Evolutionary conservation across 805 yeast species (phyloP), one percentile per base, ranked within the genome.

Genomic region (Saccharomycopsis fodiens): DNA sequence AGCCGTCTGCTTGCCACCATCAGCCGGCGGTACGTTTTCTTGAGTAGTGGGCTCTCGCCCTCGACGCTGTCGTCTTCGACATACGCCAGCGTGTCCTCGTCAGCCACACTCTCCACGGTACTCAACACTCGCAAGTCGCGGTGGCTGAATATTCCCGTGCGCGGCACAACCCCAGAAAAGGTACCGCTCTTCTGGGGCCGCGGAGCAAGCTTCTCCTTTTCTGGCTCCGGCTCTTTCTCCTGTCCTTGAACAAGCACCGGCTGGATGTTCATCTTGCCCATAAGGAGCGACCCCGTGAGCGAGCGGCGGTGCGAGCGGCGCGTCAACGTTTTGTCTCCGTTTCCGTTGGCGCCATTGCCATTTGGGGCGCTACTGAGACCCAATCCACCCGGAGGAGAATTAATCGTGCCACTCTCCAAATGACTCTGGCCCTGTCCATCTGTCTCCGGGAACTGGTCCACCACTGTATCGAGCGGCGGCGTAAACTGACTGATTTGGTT

Each of bases 231-330:
- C 21, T 42, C 38, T 3, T 17, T 3, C 12, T 32, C 20, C 29
- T 19, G 20, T 8, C 35, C 12, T n/a, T n/a, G 15, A 19, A 67
- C 57, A 34, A 66, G 52, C 2, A 67, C 59, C 0, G 73, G 69
- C 40, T 60, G 61, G 19, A 68, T 56, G 48, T 68, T 68, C 67
- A 68, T 61, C 43, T 65, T 68, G n/a, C 65, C 62, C 50, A 66
- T 55, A 12, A 68, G 55, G 29, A 61, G 54, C 16, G 69, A 68
- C 4, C 73, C 73, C 29, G 66, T 48, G 13, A 51, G 15, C 27
- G 54, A 51, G 36, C 48, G 25, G 22, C 54, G 31, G 13, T 51
- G 45, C 10, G 31, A 7, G 23, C 34, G 46, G 20, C 39, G 41
- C 39, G 38, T 39, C 29, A 21, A 22, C 16, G 45, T 13, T 16